These are phyloP conservation scores for Pharnaceum exiguum DNA, from an alignment of 148 eudicot species.

Conservation along the genomic window DNA sequence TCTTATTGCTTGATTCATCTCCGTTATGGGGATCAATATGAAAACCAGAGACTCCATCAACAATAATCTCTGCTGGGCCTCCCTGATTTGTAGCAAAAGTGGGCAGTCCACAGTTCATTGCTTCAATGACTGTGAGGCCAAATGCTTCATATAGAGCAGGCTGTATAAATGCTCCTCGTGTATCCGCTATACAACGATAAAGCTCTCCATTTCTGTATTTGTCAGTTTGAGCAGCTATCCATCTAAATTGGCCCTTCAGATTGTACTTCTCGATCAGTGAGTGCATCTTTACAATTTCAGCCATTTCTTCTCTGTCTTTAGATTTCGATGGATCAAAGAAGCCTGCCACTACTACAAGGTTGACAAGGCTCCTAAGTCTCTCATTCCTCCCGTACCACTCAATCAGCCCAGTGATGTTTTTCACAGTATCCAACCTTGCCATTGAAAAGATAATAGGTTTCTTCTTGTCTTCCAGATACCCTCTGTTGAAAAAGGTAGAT, in stretches of 20 bases:
- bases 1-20: constrained; percentile 75
- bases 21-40: constrained; percentile 75
- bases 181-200: constrained; percentile 79
- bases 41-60: constrained; percentile 84
- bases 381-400: constrained; percentile 93
- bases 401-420: constrained; percentile 73
- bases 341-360: constrained; percentile 83
- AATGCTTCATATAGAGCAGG: constrained; percentile 95
- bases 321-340: constrained; percentile 87
- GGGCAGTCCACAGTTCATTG: constrained; percentile 94
- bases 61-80: constrained; percentile 90
- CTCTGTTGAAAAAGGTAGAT: constrained; percentile 40
- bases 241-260: constrained; percentile 83
- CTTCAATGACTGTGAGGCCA: constrained; percentile 93
- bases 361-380: constrained; percentile 63
- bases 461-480: constrained; percentile 64
- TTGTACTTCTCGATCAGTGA: constrained; percentile 56
- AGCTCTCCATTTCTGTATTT: constrained; percentile 71
- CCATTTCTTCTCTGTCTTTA: constrained; percentile 89
- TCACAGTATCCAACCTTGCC: constrained; percentile 93
- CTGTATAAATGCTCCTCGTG: constrained; percentile 89
- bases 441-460: constrained; percentile 90
- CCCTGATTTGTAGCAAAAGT: constrained; percentile 95
- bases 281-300: constrained; percentile 87
- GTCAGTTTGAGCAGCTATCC: constrained; percentile 95